Evolutionary conservation across 768 basidiomycete genomes (phyloP).

Genomic region (Lactarius evosmus): DNA sequence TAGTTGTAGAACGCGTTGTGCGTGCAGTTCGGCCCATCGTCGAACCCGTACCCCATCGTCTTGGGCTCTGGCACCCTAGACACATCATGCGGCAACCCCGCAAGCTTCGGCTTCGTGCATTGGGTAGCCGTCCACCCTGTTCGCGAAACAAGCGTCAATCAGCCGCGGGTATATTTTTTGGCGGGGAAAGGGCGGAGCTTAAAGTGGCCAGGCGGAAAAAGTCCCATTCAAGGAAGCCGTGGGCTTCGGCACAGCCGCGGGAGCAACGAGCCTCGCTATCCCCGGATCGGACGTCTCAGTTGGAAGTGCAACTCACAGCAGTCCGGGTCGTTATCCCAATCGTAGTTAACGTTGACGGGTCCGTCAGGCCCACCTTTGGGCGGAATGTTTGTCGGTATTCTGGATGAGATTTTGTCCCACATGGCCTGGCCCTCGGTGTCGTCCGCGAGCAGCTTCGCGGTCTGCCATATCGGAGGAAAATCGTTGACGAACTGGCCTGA

Average conservation of each 20-base stretch:
- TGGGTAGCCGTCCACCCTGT: slow-evolving; percentile 42
- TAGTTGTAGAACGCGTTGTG: slow-evolving; percentile 63
- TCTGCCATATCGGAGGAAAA: slow-evolving; percentile 8
- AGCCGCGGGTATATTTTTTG: slow-evolving; percentile 36
- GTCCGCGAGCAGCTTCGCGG: slow-evolving; percentile 14
- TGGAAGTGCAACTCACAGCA: slow-evolving; percentile 21
- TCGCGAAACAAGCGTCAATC: background rate
- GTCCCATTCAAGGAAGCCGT: background rate
- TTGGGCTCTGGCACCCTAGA: slow-evolving; percentile 51
- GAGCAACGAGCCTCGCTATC: background rate
- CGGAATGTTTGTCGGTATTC: slow-evolving; percentile 45
- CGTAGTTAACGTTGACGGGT: slow-evolving; percentile 13
- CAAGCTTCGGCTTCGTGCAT: slow-evolving; percentile 47
- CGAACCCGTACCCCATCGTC: slow-evolving; percentile 59
- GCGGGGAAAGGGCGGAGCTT: slow-evolving; percentile 31
- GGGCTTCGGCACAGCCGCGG: background rate
- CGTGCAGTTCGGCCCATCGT: slow-evolving; percentile 64
- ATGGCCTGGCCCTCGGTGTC: slow-evolving; percentile 31
- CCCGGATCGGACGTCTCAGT: background rate
- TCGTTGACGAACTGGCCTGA: background rate
- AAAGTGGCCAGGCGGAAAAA: background rate
- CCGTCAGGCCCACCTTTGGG: slow-evolving; percentile 34
- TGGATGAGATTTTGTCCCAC: slow-evolving; percentile 43
- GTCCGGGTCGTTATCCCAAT: slow-evolving; percentile 25
- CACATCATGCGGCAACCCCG: slow-evolving; percentile 45